Percentiles rank a stretch among this genome's conserved stretches.
These are phyloP conservation scores for Euphorbia lathyris DNA, from an alignment of 345 rosid genomes.

Conservation along the genomic window DNA sequence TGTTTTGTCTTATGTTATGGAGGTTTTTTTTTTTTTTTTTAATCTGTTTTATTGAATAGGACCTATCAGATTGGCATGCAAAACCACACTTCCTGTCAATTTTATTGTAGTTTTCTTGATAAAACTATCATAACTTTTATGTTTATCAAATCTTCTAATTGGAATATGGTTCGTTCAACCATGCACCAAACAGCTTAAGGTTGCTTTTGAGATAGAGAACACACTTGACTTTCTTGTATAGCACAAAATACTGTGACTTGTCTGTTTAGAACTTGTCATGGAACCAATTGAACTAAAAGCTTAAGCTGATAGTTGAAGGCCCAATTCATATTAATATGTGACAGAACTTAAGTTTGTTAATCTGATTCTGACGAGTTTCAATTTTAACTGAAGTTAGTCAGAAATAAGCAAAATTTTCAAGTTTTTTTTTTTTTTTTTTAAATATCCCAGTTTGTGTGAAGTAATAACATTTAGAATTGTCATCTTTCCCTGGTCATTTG, in stretches of 20 bases:
- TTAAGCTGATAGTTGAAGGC: too few species aligned
- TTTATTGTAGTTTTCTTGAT: constrained; percentile 1
- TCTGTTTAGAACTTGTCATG: background rate
- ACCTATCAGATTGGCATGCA: background rate
- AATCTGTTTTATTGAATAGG: background rate
- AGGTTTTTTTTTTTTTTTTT: background rate
- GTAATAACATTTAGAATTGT: background rate
- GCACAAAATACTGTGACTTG: background rate
- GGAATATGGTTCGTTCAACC: background rate
- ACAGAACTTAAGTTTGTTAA: background rate
- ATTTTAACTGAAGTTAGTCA: background rate
- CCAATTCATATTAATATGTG: too few species aligned
- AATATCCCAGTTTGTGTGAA: background rate
- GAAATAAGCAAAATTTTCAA: too few species aligned
- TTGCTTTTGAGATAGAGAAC: background rate
- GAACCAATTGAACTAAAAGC: too few species aligned
- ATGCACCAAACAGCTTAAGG: background rate
- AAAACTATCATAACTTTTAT: background rate
- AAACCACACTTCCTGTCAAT: background rate
- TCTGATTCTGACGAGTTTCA: background rate
- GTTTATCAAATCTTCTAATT: background rate
- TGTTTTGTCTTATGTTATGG: background rate
- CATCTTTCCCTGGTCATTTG: constrained; percentile 18
- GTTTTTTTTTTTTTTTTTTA: too few species aligned
- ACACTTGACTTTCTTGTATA: background rate